Evolutionary conservation across 129 eudicot genomes (phyloP).

Genomic region (Smallanthus sonchifolius): DNA sequence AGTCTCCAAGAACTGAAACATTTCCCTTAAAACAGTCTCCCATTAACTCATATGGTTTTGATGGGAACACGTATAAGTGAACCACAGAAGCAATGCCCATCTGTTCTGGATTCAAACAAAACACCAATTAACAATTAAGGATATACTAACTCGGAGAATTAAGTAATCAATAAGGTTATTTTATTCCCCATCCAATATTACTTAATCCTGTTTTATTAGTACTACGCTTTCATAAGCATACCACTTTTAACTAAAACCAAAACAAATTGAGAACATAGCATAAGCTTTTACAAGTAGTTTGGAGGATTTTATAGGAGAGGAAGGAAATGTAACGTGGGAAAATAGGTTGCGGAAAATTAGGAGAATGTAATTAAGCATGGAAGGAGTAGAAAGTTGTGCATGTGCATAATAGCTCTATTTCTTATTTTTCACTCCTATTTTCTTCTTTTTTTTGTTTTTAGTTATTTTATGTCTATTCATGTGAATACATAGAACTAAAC

Average conservation of each 20-base stretch:
- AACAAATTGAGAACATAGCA: not conserved
- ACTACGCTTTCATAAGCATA: not conserved
- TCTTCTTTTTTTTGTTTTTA: not conserved
- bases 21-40: constrained; percentile 60
- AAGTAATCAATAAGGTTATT: not conserved
- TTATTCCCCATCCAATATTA: not conserved
- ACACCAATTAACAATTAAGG: constrained; percentile 31
- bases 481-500: not conserved
- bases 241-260: not conserved
- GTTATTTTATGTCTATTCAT: not conserved
- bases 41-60: constrained; percentile 92
- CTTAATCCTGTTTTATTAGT: not conserved
- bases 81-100: constrained; percentile 94
- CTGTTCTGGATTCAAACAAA: constrained; percentile 73
- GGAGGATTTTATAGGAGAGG: not conserved
- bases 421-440: not conserved
- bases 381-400: not conserved
- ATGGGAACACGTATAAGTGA: constrained; percentile 92
- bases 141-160: not conserved
- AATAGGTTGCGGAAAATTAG: not conserved
- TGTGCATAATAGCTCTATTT: too few species aligned
- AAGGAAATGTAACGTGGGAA: not conserved
- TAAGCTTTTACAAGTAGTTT: not conserved
- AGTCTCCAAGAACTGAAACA: constrained; percentile 94
- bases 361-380: not conserved